Base-by-base conservation (phyloP, 495 filamentous ascomycete genomes). In the Penicillium goetzii region DNA sequence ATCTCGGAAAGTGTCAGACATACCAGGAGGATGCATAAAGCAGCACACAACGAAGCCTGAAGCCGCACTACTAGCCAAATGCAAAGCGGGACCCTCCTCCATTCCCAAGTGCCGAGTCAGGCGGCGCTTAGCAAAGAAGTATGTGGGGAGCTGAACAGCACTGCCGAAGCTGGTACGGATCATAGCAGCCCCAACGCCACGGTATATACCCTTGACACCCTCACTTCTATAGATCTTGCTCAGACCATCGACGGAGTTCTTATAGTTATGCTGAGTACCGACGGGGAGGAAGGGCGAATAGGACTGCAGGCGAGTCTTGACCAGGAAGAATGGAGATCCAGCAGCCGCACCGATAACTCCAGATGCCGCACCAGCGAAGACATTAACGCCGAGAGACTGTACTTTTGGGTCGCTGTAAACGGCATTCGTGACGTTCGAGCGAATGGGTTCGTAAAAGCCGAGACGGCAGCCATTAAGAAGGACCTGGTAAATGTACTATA, bases 1-100 rank as follows among this genome's bases (percentile, higher is more conserved):
- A 10, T 2, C 30, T 40, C 1, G 19, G 51, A 50, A 49, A 11
- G 40, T 17, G n/a, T 4, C 4, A 14, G 41, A 67, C 68, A 59
- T 82, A 94, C 91, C 91, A 68, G 95, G 95, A 34, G 95, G 95
- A 74, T 99, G 96, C 95, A 99, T 99, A 61, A 97, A 87, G 68
- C 91, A 92, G 78, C 96, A 98, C 1, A 99, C 95, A 5, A 97
- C 96, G 67, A 99, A 96, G 8, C 95, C 95, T 65, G 92, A 97
- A 4, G 86, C 90, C 3, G 95, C 87, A 72, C 91, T 96, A 74
- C 92, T 96, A 14, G 91, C 86, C 57, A 99, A 73, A 72, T 99
- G 95, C 65, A 98, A 80, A 49, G 89, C 85, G n/a, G 92, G 86
- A 5, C 95, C 94, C 62, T 99, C 96, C 71, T 92, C 80, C 89